Percentiles rank a stretch among this genome's conserved stretches.
Evolutionary conservation across 306 rosid species (phyloP).

Genomic region (Ziziphus jujuba): DNA sequence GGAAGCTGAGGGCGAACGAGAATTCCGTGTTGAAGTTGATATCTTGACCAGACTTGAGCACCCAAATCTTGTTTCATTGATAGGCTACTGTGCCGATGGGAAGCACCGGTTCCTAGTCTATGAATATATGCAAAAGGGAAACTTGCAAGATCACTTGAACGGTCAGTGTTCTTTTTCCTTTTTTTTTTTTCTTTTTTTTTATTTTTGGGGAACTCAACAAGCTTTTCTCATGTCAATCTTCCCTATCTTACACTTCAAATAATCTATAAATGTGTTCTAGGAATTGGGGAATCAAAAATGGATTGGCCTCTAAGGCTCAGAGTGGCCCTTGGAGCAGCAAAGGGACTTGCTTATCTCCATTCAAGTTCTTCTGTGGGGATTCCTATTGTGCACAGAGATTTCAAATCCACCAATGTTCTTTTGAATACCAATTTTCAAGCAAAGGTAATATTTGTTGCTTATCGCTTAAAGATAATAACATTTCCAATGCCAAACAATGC

Average conservation of each 20-base stretch:
- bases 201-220: constrained; percentile 22
- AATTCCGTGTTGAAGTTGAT: constrained; percentile 89
- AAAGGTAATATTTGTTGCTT: constrained; percentile 16
- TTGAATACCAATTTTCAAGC: constrained; percentile 72
- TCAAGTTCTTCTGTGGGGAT: constrained; percentile 69
- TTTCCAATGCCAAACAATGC: not conserved
- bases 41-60: constrained; percentile 91
- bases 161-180: too few species aligned
- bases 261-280: constrained; percentile 28
- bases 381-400: constrained; percentile 91
- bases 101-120: constrained; percentile 89
- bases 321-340: constrained; percentile 93
- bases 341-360: constrained; percentile 88
- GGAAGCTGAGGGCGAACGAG: constrained; percentile 87
- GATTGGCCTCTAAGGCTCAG: constrained; percentile 79
- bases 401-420: constrained; percentile 89
- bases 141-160: constrained; percentile 88
- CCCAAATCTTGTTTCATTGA: constrained; percentile 88
- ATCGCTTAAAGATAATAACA: not conserved
- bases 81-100: constrained; percentile 96
- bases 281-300: constrained; percentile 66
- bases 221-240: not conserved
- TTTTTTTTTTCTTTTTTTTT: too few species aligned
- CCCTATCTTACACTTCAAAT: constrained; percentile 19
- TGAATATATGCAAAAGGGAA: constrained; percentile 83